A percentile compares a stretch with the other conserved stretches of the same genome.
Conservation (phyloP, 169 alveolate genomes). For the Miamiensis avidus region DNA sequence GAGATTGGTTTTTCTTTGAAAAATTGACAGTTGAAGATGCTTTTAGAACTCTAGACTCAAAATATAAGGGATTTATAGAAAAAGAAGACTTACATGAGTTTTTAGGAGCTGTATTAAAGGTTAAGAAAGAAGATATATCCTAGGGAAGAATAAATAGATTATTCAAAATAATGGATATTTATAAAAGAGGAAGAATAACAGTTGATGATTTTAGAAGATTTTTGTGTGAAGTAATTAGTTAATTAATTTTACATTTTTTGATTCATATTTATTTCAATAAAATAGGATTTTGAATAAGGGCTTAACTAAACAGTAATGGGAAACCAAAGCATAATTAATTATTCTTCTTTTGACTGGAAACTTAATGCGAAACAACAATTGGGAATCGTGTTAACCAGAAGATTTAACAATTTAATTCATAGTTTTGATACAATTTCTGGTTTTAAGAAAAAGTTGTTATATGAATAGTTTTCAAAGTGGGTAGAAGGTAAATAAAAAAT, state of each 20-base stretch:
- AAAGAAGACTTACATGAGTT: constrained; percentile 54
- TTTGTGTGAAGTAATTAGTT: constrained; percentile 40
- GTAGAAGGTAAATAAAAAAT: constrained; percentile 29
- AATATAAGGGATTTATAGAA: constrained; percentile 61
- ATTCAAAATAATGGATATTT: constrained; percentile 57
- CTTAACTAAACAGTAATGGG: constrained; percentile 38
- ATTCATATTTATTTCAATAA: too few relatives aligned
- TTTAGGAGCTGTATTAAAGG: constrained; percentile 41
- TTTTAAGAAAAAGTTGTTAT: constrained; percentile 46
- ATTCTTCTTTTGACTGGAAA: constrained; percentile 69
- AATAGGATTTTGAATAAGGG: constrained; percentile 32
- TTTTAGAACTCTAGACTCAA: constrained; percentile 65
- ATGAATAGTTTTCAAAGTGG: constrained; percentile 59
- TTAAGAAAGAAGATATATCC: constrained; percentile 50
- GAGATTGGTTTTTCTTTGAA: constrained; percentile 58
- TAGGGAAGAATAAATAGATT: constrained; percentile 60
- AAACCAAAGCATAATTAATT: constrained; percentile 34
- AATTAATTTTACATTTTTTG: too few relatives aligned
- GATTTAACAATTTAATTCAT: constrained; percentile 36
- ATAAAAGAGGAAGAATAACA: constrained; percentile 60
- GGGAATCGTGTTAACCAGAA: constrained; percentile 63
- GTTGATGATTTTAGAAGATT: constrained; percentile 62
- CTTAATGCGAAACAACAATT: constrained; percentile 63
- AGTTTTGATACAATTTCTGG: constrained; percentile 58
- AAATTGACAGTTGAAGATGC: constrained; percentile 69